Percentiles rank a stretch among this genome's conserved stretches.
These are phyloP conservation scores for Vitis labrusca DNA, from an alignment of 164 flowering plant species.

Conservation along the genomic window DNA sequence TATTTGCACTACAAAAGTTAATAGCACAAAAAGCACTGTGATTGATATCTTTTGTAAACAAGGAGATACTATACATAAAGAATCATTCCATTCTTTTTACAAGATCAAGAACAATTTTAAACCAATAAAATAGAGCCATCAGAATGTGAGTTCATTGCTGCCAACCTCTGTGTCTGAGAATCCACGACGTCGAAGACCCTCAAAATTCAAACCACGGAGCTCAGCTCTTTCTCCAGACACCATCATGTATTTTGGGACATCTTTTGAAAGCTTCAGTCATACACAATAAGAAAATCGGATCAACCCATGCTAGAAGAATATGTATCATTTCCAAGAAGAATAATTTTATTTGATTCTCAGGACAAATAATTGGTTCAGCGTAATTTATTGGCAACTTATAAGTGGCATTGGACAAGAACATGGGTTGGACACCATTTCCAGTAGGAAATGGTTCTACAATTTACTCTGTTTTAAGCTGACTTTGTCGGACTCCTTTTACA, in stretches of 20 bases:
- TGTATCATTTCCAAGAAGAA: neutral
- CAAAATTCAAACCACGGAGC: constrained; percentile 84
- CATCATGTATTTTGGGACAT: constrained; percentile 89
- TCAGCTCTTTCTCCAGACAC: constrained; percentile 93
- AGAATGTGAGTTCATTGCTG: neutral
- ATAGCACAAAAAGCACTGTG: neutral
- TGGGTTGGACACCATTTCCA: too few species aligned
- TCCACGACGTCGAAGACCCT: constrained; percentile 85
- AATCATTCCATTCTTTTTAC: neutral
- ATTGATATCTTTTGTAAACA: neutral
- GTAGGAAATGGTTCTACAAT: too few species aligned
- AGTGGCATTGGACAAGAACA: too few species aligned
- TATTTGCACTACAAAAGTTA: too few species aligned
- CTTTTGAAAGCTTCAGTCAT: constrained; percentile 69
- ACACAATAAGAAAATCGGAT: neutral
- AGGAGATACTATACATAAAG: neutral
- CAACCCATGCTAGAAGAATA: neutral
- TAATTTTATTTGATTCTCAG: neutral
- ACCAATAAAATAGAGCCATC: neutral
- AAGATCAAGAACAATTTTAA: neutral
- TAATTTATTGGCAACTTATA: too few species aligned
- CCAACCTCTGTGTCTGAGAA: constrained; percentile 75
- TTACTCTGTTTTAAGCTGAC: too few species aligned
- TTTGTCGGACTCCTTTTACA: neutral
- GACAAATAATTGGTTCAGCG: neutral